Conservation (phyloP, 805 yeast species). For the Danielia reshetovae region DNA sequence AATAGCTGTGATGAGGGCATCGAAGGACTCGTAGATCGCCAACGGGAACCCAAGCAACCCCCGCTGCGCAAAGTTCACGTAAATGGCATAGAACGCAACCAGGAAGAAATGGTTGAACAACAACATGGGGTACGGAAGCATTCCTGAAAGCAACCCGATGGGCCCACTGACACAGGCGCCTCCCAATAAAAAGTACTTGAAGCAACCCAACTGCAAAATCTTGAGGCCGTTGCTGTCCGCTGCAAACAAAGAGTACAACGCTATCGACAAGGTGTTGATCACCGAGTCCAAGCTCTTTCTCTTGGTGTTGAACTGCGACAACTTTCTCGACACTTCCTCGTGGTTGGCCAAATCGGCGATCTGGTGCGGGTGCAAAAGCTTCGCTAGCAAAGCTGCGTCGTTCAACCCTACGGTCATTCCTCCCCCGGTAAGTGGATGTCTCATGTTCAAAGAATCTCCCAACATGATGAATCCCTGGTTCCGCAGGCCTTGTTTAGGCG, state of each 20-base stretch:
- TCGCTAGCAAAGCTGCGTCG: constrained; percentile 71
- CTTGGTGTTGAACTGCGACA: constrained; percentile 67
- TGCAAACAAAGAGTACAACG: constrained; percentile 84
- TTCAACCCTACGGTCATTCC: constrained; percentile 98
- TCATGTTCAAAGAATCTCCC: constrained; percentile 95
- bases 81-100: constrained; percentile 83
- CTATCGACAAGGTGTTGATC: constrained; percentile 84
- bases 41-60: constrained; percentile 68
- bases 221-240: constrained; percentile 67
- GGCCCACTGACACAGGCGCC: constrained; percentile 79
- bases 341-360: constrained; percentile 58
- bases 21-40: constrained; percentile 66
- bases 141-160: constrained; percentile 77
- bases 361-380: constrained; percentile 39
- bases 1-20: constrained; percentile 69
- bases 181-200: constrained; percentile 78
- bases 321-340: constrained; percentile 49
- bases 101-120: constrained; percentile 83
- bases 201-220: constrained; percentile 83
- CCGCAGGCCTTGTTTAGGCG: constrained; percentile 51
- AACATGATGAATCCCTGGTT: constrained; percentile 74
- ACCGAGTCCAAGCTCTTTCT: constrained; percentile 81
- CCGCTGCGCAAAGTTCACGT: constrained; percentile 57
- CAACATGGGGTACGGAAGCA: constrained; percentile 67
- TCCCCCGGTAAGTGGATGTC: constrained; percentile 98